Percentiles rank a stretch among this genome's conserved stretches.
Conservation (phyloP, 1,284 basidiomycete species). For the Cutaneotrichosporon sp. region DNA sequence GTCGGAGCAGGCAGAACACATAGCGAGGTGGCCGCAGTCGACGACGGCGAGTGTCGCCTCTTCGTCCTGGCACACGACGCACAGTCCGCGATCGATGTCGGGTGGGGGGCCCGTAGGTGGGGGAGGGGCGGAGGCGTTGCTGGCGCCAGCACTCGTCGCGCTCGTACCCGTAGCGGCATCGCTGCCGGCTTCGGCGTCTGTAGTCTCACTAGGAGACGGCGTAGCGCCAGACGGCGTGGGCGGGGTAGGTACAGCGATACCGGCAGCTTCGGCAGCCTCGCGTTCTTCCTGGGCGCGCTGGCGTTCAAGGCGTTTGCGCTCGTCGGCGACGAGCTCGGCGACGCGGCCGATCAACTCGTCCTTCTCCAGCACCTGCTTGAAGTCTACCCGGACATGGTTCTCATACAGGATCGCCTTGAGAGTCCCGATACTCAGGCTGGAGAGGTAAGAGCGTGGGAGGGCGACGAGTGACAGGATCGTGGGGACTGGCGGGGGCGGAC, state of each 20-base stretch:
- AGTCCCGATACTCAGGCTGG: constrained; percentile 58
- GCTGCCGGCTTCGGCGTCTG: too few relatives aligned
- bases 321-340: constrained; percentile 59
- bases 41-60: constrained; percentile 84
- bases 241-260: not conserved
- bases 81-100: constrained; percentile 64
- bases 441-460: constrained; percentile 57
- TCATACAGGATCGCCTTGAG: constrained; percentile 71
- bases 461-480: constrained; percentile 61
- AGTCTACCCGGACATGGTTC: constrained; percentile 49
- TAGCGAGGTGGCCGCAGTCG: constrained; percentile 82
- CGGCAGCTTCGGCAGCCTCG: constrained; percentile 16
- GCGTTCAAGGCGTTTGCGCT: constrained; percentile 51
- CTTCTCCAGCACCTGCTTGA: constrained; percentile 49
- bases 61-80: constrained; percentile 83
- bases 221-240: too few relatives aligned
- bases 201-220: too few relatives aligned
- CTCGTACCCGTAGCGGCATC: not conserved
- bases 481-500: constrained; percentile 46
- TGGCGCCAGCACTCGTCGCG: not conserved
- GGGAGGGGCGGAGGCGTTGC: not conserved
- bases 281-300: constrained; percentile 45
- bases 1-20: constrained; percentile 78
- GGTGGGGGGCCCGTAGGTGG: constrained; percentile 42
- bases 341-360: constrained; percentile 68